Conservation (phyloP, 1,139 yeast genomes). For the Martiniozyma asiatica region DNA sequence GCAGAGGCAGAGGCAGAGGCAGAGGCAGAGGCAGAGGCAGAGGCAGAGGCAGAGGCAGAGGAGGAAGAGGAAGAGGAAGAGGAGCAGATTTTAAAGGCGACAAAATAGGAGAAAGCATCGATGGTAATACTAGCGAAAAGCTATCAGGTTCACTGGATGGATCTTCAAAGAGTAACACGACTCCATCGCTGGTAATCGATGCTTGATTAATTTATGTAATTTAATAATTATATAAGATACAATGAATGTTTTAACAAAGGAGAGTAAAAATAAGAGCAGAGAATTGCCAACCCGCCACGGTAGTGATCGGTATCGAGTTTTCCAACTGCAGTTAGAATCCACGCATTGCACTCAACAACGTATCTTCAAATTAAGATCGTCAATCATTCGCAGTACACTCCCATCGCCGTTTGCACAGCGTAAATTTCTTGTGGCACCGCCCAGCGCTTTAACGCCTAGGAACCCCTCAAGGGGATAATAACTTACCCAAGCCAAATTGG, state of each 20-base stretch:
- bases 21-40: conserved; percentile 6
- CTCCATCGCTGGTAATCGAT: no score
- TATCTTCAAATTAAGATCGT: no score
- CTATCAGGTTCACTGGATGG: no score
- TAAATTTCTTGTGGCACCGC: conserved; percentile 59
- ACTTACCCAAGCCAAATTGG: conserved; percentile 14
- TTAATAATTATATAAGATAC: no score
- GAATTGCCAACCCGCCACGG: conserved; percentile 15
- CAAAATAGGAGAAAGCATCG: no score
- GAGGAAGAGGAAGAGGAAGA: conserved; percentile 11
- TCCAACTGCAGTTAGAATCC: conserved; percentile 30
- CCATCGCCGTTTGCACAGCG: conserved; percentile 31
- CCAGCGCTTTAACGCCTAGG: conserved; percentile 64
- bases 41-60: conserved; percentile 6
- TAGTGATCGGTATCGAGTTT: conserved; percentile 83
- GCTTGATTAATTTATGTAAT: no score
- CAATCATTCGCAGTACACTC: conserved; percentile 69
- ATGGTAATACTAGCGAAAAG: no score
- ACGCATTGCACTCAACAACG: conserved; percentile 66
- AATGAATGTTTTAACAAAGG: no score
- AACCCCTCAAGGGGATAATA: conserved; percentile 64
- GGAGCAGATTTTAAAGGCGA: no score
- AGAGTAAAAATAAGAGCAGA: conserved; percentile 4
- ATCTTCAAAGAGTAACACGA: no score
- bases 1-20: conserved; percentile 11